Base-by-base conservation (phyloP, 495 filamentous ascomycete genomes). In the Penicillium soppii region DNA sequence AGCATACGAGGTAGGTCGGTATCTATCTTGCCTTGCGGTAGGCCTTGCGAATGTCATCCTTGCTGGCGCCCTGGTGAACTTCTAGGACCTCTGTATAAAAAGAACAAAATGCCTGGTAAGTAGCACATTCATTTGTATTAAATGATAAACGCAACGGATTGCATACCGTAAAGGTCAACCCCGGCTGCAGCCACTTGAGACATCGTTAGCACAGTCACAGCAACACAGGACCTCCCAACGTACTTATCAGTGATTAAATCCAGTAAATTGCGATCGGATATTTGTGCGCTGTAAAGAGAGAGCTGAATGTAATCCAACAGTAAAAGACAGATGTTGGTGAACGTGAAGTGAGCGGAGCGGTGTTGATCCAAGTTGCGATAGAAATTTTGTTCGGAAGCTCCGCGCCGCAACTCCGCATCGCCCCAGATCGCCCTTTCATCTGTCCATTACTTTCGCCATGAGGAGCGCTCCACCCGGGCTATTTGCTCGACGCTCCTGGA, bases 1-100 rank as follows among this genome's bases (percentile, higher is more conserved):
- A 26, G n/a, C 19, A 32, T 29, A 23, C 21, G 26, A 12, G 7
- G 21, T 5, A 17, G 22, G 43, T 47, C 15, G 49, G 7, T 19
- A 27, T 20, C 13, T 13, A 39, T 62, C 66, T 54, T 58, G 91
- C 94, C 83, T 96, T 97, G 70, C 92, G 89, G 70, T 97, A 98
- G 33, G 94, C 95, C 68, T 97, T 96, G 68, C 95, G 95, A 70
- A 98, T 89, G 50, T 97, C 91, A 56, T 86, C 80, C 61, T 89
- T 88, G 62, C 73, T 84, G 32, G 92, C 87, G 40, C 68, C 67
- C 56, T 77, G 82, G 50, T 82, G 71, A 56, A 97, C 74, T 35
- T 84, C 87, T 40, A 98, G 82, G 66, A 96, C 77, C 72, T 86
- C 92, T 86, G 54, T 50, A 30, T 21, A 17, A 38, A 50, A 19